Conservation (phyloP, 169 alveolate genomes). For the Theileria annulata region DNA sequence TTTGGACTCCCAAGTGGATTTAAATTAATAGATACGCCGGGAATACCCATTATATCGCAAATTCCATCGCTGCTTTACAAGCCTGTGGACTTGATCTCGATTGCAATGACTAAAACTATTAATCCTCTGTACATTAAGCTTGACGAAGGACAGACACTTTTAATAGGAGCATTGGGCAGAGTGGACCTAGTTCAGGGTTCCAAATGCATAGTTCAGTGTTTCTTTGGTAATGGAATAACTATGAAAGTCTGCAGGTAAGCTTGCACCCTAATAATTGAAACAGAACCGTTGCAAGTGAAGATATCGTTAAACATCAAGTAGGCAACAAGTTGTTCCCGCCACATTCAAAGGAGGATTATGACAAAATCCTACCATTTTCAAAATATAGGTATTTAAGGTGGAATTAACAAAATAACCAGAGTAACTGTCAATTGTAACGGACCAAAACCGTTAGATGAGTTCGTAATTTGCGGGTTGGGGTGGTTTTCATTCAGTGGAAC, state of each 20-base stretch:
- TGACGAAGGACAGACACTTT: constrained; percentile 71
- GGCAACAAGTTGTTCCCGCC: constrained; percentile 71
- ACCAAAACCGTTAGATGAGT: constrained; percentile 73
- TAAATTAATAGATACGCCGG: constrained; percentile 84
- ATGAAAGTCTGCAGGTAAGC: constrained; percentile 50
- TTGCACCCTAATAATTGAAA: neutral
- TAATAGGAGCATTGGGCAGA: constrained; percentile 75
- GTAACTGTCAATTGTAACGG: constrained; percentile 50
- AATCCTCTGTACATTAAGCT: constrained; percentile 70
- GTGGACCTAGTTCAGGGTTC: constrained; percentile 62
- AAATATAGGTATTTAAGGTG: constrained; percentile 53
- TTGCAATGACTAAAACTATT: constrained; percentile 64
- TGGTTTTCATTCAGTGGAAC: constrained; percentile 79
- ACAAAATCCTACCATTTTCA: constrained; percentile 23
- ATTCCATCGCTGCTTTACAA: constrained; percentile 57
- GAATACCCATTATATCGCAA: constrained; percentile 79
- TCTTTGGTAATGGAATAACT: constrained; percentile 38
- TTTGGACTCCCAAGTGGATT: constrained; percentile 81
- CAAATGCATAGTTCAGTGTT: constrained; percentile 29
- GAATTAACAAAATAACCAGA: constrained; percentile 22
- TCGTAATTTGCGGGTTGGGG: constrained; percentile 79
- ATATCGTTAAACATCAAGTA: constrained; percentile 67
- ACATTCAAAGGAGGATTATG: constrained; percentile 52
- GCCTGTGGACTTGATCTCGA: constrained; percentile 70
- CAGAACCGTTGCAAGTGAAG: constrained; percentile 59